Percentiles rank a stretch among this genome's conserved stretches.
Conservation (phyloP, 352 stramenopile genomes). For the Globisporangium nodosum region DNA sequence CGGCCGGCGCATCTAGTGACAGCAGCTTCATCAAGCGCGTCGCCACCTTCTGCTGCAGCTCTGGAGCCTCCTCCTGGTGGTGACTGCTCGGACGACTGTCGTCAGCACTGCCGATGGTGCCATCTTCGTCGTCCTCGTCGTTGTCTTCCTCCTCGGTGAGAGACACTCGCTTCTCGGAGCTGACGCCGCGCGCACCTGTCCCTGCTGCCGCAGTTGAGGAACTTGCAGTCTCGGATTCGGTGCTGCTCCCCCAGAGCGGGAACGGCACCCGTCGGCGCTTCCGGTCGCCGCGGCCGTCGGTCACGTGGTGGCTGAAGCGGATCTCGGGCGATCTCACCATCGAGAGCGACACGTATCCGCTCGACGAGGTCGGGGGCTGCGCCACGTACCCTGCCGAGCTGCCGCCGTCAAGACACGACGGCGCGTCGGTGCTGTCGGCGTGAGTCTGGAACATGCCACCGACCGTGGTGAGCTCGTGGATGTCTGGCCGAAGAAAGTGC, state of each 20-base stretch:
- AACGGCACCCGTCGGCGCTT: conserved; percentile 52
- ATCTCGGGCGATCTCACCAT: conserved; percentile 71
- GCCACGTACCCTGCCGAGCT: conserved; percentile 7
- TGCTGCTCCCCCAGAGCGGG: conserved; percentile 20
- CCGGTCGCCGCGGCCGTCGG: conserved; percentile 44
- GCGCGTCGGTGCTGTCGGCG: conserved; percentile 19
- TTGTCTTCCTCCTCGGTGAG: conserved; percentile 18
- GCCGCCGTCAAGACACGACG: conserved; percentile 14
- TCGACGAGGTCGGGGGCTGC: conserved; percentile 22
- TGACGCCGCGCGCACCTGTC: background rate
- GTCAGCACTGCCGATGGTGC: conserved; percentile 13
- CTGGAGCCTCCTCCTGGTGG: background rate
- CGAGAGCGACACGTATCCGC: conserved; percentile 74
- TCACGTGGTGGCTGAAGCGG: conserved; percentile 53
- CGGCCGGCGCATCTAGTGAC: conserved; percentile 18
- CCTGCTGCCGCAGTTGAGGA: background rate
- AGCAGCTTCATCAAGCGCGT: conserved; percentile 54
- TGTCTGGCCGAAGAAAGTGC: conserved; percentile 55
- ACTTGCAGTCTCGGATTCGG: conserved; percentile 8
- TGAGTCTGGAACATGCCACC: conserved; percentile 23
- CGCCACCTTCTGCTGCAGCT: conserved; percentile 15
- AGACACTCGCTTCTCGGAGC: conserved; percentile 15
- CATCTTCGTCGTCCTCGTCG: conserved; percentile 34
- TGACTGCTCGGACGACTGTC: background rate
- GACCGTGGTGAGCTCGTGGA: conserved; percentile 38